Evolutionary conservation across 2,329 filamentous ascomycete species (phyloP), one percentile per base, ranked within the genome.

Genomic region (Trichophaea hybrida): DNA sequence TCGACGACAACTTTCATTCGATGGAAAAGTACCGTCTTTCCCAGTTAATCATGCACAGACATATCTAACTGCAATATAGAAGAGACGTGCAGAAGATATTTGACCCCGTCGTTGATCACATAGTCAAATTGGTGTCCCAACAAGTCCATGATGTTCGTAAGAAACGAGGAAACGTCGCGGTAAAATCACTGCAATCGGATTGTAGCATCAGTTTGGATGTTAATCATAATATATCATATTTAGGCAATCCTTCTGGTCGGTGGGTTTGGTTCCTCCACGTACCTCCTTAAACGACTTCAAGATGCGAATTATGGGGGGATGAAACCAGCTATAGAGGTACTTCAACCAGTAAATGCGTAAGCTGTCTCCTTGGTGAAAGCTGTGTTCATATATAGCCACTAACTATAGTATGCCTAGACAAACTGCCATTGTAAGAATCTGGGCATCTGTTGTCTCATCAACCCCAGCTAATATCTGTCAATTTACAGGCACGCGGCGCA

Each of bases 211-310:
- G n/a, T n/a, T n/a, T 43, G 34, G 43, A n/a, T n/a, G n/a, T n/a
- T n/a, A n/a, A n/a, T n/a, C n/a, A n/a, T n/a, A n/a, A n/a, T n/a
- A n/a, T n/a, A n/a, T n/a, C n/a, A n/a, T 33, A 33, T 8, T 34
- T 34, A 65, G 63, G 63, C 61, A 10, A 64, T 91, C 64, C 83
- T 90, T 49, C 76, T 91, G 5, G 86, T 91, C 0, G 86, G 87
- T 64, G 86, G 86, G 5, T 91, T 91, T 67, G 86, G 86, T 0
- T 84, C 89, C 73, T 86, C 81, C 71, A 81, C 87, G 69, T 88
- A 87, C 69, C 77, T 88, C 8, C 87, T 88, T 73, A 80, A 80
- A 43, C 77, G 80, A 2, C 76, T 91, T 64, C 87, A 86, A 71
- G 71, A 76, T 82, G 86, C 69, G n/a, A 7, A 12, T 5, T 57